phyloP scores from a whole-genome alignment of 2,329 filamentous ascomycete genomes.

The Trichoderma atrobrunneum region DNA sequence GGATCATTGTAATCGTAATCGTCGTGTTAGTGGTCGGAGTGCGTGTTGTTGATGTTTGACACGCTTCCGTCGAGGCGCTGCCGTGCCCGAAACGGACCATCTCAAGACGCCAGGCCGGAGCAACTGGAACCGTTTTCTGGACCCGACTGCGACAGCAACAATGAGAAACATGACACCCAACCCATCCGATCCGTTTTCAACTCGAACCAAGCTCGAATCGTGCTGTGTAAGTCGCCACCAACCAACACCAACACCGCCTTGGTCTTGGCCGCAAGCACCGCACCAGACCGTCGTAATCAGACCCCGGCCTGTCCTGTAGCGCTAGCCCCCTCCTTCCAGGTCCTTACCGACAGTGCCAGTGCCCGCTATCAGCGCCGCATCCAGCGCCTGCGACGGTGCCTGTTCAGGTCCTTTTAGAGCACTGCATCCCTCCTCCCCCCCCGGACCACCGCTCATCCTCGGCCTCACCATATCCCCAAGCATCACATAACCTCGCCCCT shows the following conservation, averaged over 20 bases:
- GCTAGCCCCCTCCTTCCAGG: not conserved
- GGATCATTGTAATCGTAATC: not conserved
- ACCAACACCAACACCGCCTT: constrained; percentile 11
- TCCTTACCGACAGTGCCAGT: not conserved
- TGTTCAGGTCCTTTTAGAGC: not conserved
- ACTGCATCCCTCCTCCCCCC: not conserved
- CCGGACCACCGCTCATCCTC: constrained; percentile 14
- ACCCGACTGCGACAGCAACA: not conserved
- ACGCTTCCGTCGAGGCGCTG: not conserved
- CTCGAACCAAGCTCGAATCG: too few relatives aligned
- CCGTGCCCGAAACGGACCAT: not conserved
- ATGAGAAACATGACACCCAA: not conserved
- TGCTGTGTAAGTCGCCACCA: not conserved
- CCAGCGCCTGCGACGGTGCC: constrained; percentile 6
- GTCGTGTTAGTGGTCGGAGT: not conserved
- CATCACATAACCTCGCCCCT: not conserved
- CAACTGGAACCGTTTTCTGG: not conserved
- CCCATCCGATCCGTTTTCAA: not conserved
- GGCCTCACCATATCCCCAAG: constrained; percentile 3
- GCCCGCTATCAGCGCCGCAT: constrained; percentile 1
- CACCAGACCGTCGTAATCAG: not conserved
- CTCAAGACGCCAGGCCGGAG: not conserved
- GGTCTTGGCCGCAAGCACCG: constrained; percentile 16
- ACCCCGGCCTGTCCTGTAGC: constrained; percentile 1
- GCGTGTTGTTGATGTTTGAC: too few relatives aligned